Percentiles rank a stretch among this genome's conserved stretches.
phyloP scores from a whole-genome alignment of 805 yeast species.

The Yamadazyma paraphyllophila region DNA sequence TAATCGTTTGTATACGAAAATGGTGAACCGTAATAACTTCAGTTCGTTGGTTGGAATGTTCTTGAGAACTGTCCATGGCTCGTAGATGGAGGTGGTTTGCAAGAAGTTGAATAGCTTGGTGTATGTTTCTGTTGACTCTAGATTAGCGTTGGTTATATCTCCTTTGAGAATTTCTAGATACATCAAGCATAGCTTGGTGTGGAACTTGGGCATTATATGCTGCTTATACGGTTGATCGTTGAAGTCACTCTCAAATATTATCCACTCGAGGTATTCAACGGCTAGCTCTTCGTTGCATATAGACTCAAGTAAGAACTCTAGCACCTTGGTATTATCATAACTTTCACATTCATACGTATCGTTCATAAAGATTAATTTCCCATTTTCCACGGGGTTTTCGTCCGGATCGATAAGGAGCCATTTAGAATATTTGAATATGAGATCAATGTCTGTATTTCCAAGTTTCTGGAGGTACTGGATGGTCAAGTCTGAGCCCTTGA shows the following conservation, averaged over 20 bases:
- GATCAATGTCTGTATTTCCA: constrained; percentile 44
- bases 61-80: constrained; percentile 35
- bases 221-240: constrained; percentile 16
- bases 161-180: constrained; percentile 23
- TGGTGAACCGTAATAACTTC: constrained; percentile 44
- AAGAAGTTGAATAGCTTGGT: constrained; percentile 33
- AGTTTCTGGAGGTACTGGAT: constrained; percentile 60
- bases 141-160: constrained; percentile 8
- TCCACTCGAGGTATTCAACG: constrained; percentile 47
- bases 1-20: constrained; percentile 56
- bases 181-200: constrained; percentile 33
- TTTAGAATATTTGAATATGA: constrained; percentile 55
- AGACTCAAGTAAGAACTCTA: constrained; percentile 44
- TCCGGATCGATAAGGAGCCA: constrained; percentile 45
- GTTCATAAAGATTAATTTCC: constrained; percentile 58
- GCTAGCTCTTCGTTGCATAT: constrained; percentile 21
- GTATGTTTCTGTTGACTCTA: constrained; percentile 19
- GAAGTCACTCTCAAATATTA: constrained; percentile 35
- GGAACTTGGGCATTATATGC: constrained; percentile 24
- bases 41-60: constrained; percentile 33
- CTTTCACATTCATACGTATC: constrained; percentile 60
- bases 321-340: constrained; percentile 52
- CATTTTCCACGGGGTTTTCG: constrained; percentile 27
- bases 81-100: constrained; percentile 28
- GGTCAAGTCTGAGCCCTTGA: constrained; percentile 43